Conservation (phyloP, 2,329 filamentous ascomycete species). For the Zalaria obscura region DNA sequence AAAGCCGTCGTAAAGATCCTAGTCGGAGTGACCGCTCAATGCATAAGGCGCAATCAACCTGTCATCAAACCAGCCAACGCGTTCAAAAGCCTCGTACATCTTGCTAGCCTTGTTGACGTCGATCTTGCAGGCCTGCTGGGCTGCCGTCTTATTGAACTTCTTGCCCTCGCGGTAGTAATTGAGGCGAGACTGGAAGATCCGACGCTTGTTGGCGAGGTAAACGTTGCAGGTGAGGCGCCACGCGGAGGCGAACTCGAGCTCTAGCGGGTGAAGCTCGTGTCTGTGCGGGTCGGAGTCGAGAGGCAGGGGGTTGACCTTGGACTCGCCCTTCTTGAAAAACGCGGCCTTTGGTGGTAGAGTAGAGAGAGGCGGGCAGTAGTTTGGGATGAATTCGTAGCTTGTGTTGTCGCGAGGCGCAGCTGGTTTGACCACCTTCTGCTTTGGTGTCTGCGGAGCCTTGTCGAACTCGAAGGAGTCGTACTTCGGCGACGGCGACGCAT, state of each 20-base stretch:
- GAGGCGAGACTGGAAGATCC: slow-evolving; percentile 70
- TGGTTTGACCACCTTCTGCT: neutral
- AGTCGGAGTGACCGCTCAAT: neutral
- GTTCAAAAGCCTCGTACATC: slow-evolving; percentile 78
- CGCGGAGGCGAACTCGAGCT: slow-evolving; percentile 61
- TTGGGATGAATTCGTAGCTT: slow-evolving; percentile 12
- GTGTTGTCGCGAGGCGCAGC: neutral
- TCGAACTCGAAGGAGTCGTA: neutral
- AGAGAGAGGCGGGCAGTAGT: slow-evolving; percentile 56
- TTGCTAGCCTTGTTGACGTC: slow-evolving; percentile 96
- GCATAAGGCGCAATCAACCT: slow-evolving; percentile 7
- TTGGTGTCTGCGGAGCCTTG: neutral
- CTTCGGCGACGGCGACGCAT: neutral
- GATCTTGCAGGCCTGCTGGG: slow-evolving; percentile 93
- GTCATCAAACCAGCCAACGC: slow-evolving; percentile 64
- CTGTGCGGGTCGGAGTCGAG: slow-evolving; percentile 58
- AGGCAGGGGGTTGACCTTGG: slow-evolving; percentile 53
- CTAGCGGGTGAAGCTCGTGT: slow-evolving; percentile 60
- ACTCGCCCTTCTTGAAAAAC: neutral
- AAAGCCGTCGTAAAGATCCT: neutral
- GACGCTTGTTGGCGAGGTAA: slow-evolving; percentile 84
- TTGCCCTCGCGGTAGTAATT: slow-evolving; percentile 54
- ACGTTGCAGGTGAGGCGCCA: slow-evolving; percentile 74
- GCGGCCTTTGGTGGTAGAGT: slow-evolving; percentile 37
- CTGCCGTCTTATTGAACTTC: slow-evolving; percentile 88